These are phyloP conservation scores for Craterostigma plantagineum DNA, from an alignment of 257 asterid species.

Conservation along the genomic window DNA sequence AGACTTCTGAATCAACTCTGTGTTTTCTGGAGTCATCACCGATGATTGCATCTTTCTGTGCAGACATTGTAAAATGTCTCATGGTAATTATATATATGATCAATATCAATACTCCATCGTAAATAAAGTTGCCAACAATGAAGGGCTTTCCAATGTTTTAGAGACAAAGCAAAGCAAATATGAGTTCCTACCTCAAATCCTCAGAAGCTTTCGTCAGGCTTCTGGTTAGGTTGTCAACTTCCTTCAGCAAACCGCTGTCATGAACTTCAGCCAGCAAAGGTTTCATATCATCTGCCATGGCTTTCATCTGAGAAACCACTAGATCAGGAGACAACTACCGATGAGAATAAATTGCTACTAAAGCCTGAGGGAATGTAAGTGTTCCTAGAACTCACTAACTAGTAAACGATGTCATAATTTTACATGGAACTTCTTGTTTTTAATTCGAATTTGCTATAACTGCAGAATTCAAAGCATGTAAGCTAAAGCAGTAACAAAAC, in stretches of 20 bases:
- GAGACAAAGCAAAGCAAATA: background rate
- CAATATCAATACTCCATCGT: too few relatives aligned
- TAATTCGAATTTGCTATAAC: too few relatives aligned
- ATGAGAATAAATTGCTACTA: too few relatives aligned
- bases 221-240: constrained; percentile 69
- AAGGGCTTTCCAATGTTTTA: too few relatives aligned
- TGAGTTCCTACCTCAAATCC: constrained; percentile 51
- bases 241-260: constrained; percentile 78
- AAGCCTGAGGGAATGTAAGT: too few relatives aligned
- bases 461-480: too few relatives aligned
- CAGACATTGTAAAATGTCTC: constrained; percentile 9
- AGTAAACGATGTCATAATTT: too few relatives aligned
- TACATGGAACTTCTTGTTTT: too few relatives aligned
- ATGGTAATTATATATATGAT: too few relatives aligned
- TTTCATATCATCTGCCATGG: constrained; percentile 83
- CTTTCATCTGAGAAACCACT: constrained; percentile 82
- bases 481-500: too few relatives aligned
- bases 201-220: constrained; percentile 83
- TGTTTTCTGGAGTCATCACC: constrained; percentile 86
- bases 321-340: constrained; percentile 29
- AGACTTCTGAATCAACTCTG: constrained; percentile 71
- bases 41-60: constrained; percentile 70
- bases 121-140: too few relatives aligned
- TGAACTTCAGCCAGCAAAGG: constrained; percentile 80
- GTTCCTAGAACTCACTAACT: too few relatives aligned